Conservation (phyloP, 2,329 filamentous ascomycete genomes). For the Colletotrichum spinosum region DNA sequence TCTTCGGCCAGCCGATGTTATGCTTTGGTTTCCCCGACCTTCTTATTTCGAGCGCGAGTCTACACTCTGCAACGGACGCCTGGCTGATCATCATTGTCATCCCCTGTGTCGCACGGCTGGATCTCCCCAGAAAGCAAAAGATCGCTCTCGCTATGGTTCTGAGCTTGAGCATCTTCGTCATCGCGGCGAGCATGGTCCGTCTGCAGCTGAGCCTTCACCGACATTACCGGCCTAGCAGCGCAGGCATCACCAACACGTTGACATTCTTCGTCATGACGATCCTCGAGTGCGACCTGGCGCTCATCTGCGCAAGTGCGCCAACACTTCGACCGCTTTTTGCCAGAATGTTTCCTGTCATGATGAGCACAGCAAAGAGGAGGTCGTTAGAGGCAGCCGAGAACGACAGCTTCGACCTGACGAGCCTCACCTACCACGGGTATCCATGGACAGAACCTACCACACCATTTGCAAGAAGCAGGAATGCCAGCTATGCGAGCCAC, state of each 20-base stretch:
- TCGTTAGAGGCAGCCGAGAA: slow-evolving; percentile 24
- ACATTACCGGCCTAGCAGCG: slow-evolving; percentile 40
- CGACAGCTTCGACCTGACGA: slow-evolving; percentile 44
- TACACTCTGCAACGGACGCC: slow-evolving; percentile 60
- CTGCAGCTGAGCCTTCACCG: slow-evolving; percentile 44
- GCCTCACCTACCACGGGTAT: slow-evolving; percentile 47
- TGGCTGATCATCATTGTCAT: slow-evolving; percentile 57
- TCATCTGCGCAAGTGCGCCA: slow-evolving; percentile 50
- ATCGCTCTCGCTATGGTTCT: slow-evolving; percentile 56
- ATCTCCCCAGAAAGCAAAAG: slow-evolving; percentile 56
- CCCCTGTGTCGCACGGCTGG: slow-evolving; percentile 52
- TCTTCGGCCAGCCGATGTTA: slow-evolving; percentile 47
- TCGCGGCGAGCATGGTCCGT: slow-evolving; percentile 50
- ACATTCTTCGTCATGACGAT: slow-evolving; percentile 52
- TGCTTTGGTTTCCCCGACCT: slow-evolving; percentile 56
- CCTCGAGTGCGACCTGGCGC: slow-evolving; percentile 49
- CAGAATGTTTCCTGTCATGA: slow-evolving; percentile 42
- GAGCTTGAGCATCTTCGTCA: slow-evolving; percentile 55
- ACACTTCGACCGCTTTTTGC: slow-evolving; percentile 46
- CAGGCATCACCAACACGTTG: slow-evolving; percentile 41
- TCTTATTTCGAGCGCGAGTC: slow-evolving; percentile 54
- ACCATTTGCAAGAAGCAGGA: slow-evolving; percentile 38
- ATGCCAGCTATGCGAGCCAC: slow-evolving; percentile 37
- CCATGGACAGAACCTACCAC: slow-evolving; percentile 43
- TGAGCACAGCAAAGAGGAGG: slow-evolving; percentile 36